Conservation (phyloP, 225 moss, liverwort and hornwort species). For the Neckera pumila region DNA sequence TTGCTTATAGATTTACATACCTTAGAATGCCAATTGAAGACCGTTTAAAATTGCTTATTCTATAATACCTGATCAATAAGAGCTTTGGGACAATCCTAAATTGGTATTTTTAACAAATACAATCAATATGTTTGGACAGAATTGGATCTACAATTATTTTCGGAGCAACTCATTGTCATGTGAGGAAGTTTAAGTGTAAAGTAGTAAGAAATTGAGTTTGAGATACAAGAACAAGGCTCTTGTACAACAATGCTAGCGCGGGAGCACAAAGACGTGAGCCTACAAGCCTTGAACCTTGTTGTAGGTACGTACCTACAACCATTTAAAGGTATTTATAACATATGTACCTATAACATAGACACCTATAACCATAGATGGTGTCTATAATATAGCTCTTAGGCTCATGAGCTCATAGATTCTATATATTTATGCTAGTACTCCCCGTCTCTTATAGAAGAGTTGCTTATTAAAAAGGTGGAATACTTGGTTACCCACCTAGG, state of each 20-base stretch:
- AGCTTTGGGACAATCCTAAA: too few species aligned
- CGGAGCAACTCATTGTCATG: rapidly evolving
- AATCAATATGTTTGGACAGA: background rate
- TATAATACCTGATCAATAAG: background rate
- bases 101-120: background rate
- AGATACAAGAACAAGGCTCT: background rate
- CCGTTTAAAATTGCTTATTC: rapidly evolving
- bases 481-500: background rate
- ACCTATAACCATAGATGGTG: too few species aligned
- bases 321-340: too few species aligned
- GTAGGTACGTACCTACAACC: too few species aligned
- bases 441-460: background rate
- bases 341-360: too few species aligned
- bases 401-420: too few species aligned
- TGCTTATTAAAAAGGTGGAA: background rate
- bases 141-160: rapidly evolving
- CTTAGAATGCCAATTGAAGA: background rate
- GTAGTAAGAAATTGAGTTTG: background rate
- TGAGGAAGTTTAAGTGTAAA: background rate
- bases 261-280: too few species aligned
- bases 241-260: background rate
- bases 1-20: background rate
- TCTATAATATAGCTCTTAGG: too few species aligned
- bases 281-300: too few species aligned
- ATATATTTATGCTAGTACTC: too few species aligned